Evolutionary conservation across 2,329 filamentous ascomycete species (phyloP), one percentile per base, ranked within the genome.

Genomic region (Beauveria scarabaeidicola): DNA sequence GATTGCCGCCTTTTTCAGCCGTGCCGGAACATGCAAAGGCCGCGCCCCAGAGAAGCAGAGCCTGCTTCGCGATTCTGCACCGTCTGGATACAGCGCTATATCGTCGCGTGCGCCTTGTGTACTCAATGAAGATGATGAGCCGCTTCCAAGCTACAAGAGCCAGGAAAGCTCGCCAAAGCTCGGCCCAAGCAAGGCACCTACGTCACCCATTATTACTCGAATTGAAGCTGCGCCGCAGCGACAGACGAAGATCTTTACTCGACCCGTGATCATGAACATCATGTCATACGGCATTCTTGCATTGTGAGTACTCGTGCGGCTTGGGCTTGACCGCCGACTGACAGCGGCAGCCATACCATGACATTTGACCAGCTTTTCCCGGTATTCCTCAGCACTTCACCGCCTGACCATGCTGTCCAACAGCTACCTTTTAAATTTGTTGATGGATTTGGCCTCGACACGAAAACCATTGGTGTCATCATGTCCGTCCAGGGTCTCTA

Each of bases 331-430:
- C 8, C 6, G 7, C 27, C 9, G 6, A 13, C 40, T 21, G 32
- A 32, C 11, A 3, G 13, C 5, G 3, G 32, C 68, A 96, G 92
- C 76, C 93, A 97, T 75, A 97, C 93, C 13, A 97, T 99, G 74
- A 95, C 92, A 0, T 94, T 96, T 67, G 94, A 99, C 73, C 90
- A 96, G 69, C 82, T 97, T 52, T 86, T 97, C 66, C 93, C 94
- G 0, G 89, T 97, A 2, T 91, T 99, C 66, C 84, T 99, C 69
- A 93, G 89, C 72, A 90, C 90, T 48, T 74, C 75, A 17, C 71
- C 76, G 10, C 80, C 79, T 1, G 66, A 76, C 70, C 80, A 67
- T 69, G 81, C 68, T 73, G 82, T 69, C 63, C 78, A 67, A 63
- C 80, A 75, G 13, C 81, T 96, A 2, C 93, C 93, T 0, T 94